These are phyloP conservation scores for Erigeron canadensis DNA, from an alignment of 129 eudicot genomes.

Conservation along the genomic window DNA sequence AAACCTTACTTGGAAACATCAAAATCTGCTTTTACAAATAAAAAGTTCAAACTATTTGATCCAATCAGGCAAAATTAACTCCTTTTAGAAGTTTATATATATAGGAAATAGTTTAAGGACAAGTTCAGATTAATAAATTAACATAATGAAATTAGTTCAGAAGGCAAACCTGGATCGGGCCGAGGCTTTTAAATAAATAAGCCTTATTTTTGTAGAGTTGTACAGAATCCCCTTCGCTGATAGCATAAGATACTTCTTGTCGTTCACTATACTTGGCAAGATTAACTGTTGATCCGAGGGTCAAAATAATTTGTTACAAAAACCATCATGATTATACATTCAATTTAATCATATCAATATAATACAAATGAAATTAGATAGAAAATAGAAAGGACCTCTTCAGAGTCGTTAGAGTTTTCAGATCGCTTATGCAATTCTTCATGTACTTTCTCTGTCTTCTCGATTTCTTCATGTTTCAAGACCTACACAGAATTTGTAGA, in stretches of 20 bases:
- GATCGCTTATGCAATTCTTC: no score
- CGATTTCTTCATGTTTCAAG: no score
- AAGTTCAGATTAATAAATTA: no score
- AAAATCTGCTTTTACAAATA: no score
- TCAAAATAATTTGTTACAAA: not conserved
- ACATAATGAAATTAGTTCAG: not conserved
- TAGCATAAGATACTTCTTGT: not conserved
- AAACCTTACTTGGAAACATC: not conserved
- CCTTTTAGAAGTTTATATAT: no score
- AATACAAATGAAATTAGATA: not conserved
- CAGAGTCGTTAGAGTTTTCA: no score
- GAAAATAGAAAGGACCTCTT: no score
- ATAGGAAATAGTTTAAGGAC: no score
- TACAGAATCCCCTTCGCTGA: conserved; percentile 3
- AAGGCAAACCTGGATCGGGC: not conserved
- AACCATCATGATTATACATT: not conserved
- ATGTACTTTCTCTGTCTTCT: no score
- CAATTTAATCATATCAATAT: not conserved
- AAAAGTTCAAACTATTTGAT: no score
- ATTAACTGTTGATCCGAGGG: not conserved
- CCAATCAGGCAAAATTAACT: no score
- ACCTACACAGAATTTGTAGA: no score
- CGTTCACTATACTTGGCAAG: not conserved
- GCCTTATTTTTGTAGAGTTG: not conserved
- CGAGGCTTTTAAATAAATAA: not conserved